Evolutionary conservation across 768 basidiomycete genomes (phyloP).

Genomic region (Calocybe gangraenosa): DNA sequence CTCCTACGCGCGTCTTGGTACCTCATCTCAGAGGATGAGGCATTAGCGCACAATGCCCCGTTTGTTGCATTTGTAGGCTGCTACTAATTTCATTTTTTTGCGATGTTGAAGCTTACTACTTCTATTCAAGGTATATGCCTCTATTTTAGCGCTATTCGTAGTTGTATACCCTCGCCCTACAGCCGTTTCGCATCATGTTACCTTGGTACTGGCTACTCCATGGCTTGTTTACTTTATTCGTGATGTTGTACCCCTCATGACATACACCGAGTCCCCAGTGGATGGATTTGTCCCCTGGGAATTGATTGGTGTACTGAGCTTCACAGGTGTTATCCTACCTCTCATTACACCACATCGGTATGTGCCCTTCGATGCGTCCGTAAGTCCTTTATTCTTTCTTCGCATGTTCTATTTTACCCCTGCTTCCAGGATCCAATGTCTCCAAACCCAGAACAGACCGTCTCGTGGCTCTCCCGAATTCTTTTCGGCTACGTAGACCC

Average conservation of each 20-base stretch:
- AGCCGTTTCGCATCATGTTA: conserved; percentile 5
- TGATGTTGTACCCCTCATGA: conserved; percentile 56
- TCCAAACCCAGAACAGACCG: conserved; percentile 46
- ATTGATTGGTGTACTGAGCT: conserved; percentile 40
- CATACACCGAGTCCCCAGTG: conserved; percentile 40
- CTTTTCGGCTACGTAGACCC: conserved; percentile 53
- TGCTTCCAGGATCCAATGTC: conserved; percentile 26
- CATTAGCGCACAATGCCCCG: no score
- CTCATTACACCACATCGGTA: conserved; percentile 51
- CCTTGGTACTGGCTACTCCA: conserved; percentile 7
- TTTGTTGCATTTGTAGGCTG: conserved; percentile 8
- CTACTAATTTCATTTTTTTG: not conserved
- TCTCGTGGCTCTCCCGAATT: conserved; percentile 36
- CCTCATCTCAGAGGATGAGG: no score
- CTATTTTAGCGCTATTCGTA: conserved; percentile 8
- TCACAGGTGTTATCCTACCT: conserved; percentile 48
- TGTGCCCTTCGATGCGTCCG: conserved; percentile 48
- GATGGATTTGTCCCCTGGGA: conserved; percentile 54
- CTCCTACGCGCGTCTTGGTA: no score
- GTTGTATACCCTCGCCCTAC: conserved; percentile 8
- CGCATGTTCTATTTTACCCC: not conserved
- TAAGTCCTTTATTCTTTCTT: conserved; percentile 4
- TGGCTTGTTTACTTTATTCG: conserved; percentile 45
- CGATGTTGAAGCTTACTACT: not conserved
- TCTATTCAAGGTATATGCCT: conserved; percentile 10